These are phyloP conservation scores for Nemania sp. DNA, from an alignment of 2,329 filamentous ascomycete genomes.

Conservation along the genomic window DNA sequence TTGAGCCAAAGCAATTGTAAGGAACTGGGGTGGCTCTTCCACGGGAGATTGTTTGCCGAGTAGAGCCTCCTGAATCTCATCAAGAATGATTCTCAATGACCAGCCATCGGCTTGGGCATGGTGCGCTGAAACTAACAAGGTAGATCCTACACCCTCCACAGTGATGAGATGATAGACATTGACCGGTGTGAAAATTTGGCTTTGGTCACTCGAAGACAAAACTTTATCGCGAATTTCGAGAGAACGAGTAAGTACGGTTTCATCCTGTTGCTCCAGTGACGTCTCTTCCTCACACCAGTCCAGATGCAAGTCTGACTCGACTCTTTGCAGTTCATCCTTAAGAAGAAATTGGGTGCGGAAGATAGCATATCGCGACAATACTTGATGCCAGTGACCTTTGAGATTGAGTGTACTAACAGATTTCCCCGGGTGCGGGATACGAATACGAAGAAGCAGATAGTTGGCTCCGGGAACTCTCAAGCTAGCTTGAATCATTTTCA, in stretches of 20 bases:
- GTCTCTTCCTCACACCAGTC: constrained; percentile 10
- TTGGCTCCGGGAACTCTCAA: constrained; percentile 28
- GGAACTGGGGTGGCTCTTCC: not conserved
- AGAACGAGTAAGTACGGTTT: not conserved
- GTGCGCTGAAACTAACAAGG: constrained; percentile 20
- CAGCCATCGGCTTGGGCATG: constrained; percentile 27
- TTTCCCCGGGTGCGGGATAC: constrained; percentile 13
- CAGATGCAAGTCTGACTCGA: not conserved
- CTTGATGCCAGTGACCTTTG: not conserved
- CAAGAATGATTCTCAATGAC: constrained; percentile 24
- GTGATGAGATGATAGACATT: constrained; percentile 19
- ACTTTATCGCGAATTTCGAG: constrained; percentile 13
- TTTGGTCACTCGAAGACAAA: not conserved
- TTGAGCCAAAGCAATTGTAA: constrained; percentile 8
- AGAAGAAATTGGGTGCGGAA: not conserved
- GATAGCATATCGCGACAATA: constrained; percentile 1
- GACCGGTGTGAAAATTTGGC: constrained; percentile 7
- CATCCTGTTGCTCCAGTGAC: not conserved
- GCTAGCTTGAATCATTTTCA: constrained; percentile 27
- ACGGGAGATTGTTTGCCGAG: not conserved
- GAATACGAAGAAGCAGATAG: constrained; percentile 21
- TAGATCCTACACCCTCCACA: constrained; percentile 5
- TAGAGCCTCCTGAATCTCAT: constrained; percentile 22
- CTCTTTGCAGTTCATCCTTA: constrained; percentile 1
- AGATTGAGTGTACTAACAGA: constrained; percentile 3